A percentile compares a stretch with the other conserved stretches of the same genome.
phyloP scores from a whole-genome alignment of 352 stramenopile genomes.

The Globisporangium solare region DNA sequence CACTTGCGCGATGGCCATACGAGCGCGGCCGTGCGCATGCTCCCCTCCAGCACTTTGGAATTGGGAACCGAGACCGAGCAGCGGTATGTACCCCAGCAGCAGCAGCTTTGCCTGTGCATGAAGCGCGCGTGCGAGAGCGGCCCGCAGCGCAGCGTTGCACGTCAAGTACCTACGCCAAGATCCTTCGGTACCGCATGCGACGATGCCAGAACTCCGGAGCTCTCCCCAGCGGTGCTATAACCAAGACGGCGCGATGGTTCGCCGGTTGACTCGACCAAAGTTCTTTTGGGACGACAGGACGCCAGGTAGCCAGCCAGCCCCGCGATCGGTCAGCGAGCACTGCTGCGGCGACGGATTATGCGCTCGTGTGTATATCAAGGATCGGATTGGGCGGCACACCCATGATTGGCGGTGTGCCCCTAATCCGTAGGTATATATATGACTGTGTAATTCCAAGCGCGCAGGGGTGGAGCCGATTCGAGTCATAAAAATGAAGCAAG shows the following conservation, averaged over 20 bases:
- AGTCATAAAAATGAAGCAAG: not conserved
- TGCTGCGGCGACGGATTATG: constrained; percentile 35
- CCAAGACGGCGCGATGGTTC: not conserved
- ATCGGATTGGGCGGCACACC: constrained; percentile 60
- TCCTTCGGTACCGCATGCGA: constrained; percentile 9
- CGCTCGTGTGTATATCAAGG: constrained; percentile 78
- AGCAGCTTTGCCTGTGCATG: not conserved
- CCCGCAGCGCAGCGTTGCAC: no score
- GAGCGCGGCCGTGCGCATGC: not conserved
- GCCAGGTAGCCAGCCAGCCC: constrained; percentile 7
- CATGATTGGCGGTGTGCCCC: constrained; percentile 6
- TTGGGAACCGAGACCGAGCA: constrained; percentile 70
- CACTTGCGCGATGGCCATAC: not conserved
- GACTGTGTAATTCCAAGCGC: constrained; percentile 33
- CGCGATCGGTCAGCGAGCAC: constrained; percentile 8
- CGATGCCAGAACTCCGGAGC: constrained; percentile 11
- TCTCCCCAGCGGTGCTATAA: constrained; percentile 8
- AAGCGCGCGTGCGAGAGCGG: not conserved
- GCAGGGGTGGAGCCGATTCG: not conserved
- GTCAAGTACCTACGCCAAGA: constrained; percentile 15
- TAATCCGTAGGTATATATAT: constrained; percentile 89
- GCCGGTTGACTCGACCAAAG: constrained; percentile 3
- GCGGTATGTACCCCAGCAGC: constrained; percentile 52
- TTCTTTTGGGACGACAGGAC: constrained; percentile 15
- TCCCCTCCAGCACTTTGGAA: constrained; percentile 54